These are phyloP conservation scores for Mortierella sp. DNA, from an alignment of 371 early-diverging fungal species.

Conservation along the genomic window DNA sequence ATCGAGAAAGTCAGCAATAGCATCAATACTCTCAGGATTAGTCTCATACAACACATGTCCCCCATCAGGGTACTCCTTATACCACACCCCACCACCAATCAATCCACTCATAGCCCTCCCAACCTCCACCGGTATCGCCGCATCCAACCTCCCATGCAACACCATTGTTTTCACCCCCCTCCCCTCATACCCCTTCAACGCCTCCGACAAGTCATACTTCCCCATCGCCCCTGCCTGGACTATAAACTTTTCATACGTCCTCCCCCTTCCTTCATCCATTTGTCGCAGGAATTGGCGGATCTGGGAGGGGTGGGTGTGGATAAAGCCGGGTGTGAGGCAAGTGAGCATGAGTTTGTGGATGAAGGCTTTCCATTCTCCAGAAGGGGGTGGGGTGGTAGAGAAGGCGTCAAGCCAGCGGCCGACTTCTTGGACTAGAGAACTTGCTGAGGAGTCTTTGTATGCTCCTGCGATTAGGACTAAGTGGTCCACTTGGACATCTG, in stretches of 20 bases:
- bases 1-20: neutral
- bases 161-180: neutral
- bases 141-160: conserved; percentile 14
- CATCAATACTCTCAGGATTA: conserved; percentile 4
- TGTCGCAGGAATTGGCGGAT: neutral
- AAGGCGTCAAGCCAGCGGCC: neutral
- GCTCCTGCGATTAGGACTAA: conserved; percentile 6
- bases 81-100: conserved; percentile 11
- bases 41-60: conserved; percentile 20
- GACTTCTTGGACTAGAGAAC: neutral
- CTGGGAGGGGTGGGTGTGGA: neutral
- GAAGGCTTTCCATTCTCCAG: neutral
- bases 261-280: neutral
- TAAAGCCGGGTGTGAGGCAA: conserved; percentile 11
- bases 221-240: neutral
- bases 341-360: conserved; percentile 1
- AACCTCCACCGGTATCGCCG: neutral
- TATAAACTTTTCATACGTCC: neutral
- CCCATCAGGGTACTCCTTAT: conserved; percentile 9
- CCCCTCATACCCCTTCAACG: neutral
- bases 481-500: conserved; percentile 11
- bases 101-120: conserved; percentile 10
- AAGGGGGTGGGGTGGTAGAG: neutral
- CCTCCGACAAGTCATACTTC: conserved; percentile 7
- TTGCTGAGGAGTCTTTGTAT: neutral